Evolutionary conservation across 805 yeast species (phyloP).

Genomic region (Clavispora carvajalis): DNA sequence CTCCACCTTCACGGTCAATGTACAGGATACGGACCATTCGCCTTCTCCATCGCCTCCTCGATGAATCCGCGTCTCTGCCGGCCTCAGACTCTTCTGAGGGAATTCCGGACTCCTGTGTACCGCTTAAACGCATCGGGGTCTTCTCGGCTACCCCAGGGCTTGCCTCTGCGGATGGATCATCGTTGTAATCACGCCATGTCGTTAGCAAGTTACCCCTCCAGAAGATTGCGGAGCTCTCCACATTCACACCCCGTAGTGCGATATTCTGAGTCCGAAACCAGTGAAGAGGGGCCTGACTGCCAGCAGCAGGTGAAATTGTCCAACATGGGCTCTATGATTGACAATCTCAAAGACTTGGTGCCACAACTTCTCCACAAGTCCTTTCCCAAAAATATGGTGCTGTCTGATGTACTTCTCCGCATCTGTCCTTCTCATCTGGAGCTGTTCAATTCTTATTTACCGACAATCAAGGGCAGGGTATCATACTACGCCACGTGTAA

Average conservation of each 20-base stretch:
- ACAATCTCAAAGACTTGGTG: conserved; percentile 40
- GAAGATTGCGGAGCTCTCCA: background rate
- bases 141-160: background rate
- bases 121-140: background rate
- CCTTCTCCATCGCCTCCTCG: background rate
- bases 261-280: background rate
- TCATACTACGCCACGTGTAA: conserved; percentile 54
- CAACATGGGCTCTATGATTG: conserved; percentile 52
- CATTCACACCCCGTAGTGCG: background rate
- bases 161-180: background rate
- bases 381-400: conserved; percentile 40
- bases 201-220: background rate
- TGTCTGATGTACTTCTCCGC: conserved; percentile 45
- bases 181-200: background rate
- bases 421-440: conserved; percentile 50
- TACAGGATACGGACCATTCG: background rate
- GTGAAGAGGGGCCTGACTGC: background rate
- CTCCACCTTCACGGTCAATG: background rate
- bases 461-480: conserved; percentile 49
- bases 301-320: conserved; percentile 32
- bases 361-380: conserved; percentile 47
- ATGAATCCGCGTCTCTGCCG: background rate
- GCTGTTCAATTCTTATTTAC: conserved; percentile 44
- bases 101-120: background rate
- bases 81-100: background rate